Percentiles rank a stretch among this genome's conserved stretches.
Evolutionary conservation across 2,329 filamentous ascomycete species (phyloP).

Genomic region (Penicillium freii): DNA sequence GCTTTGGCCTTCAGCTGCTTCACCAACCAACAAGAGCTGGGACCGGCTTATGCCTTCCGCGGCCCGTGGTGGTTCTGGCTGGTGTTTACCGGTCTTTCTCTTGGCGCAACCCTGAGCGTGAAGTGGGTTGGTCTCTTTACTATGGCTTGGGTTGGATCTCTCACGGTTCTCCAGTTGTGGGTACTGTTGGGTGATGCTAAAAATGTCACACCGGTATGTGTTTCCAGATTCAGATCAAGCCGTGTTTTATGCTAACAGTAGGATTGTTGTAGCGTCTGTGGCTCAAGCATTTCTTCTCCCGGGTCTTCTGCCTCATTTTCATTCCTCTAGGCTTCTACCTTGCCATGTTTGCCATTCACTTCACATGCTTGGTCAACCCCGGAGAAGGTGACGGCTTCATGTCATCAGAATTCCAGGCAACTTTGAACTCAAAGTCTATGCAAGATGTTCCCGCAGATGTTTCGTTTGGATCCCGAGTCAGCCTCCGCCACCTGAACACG

Average conservation of each 20-base stretch:
- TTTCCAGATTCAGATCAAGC: conserved; percentile 5
- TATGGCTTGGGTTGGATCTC: conserved; percentile 91
- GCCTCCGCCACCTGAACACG: conserved; percentile 90
- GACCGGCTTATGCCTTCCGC: conserved; percentile 81
- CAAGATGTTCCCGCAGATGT: conserved; percentile 91
- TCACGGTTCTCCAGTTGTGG: conserved; percentile 93
- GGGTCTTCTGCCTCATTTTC: conserved; percentile 85
- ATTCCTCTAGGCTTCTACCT: conserved; percentile 90
- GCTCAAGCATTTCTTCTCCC: conserved; percentile 91
- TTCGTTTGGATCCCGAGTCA: conserved; percentile 80
- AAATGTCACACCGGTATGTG: conserved; percentile 71
- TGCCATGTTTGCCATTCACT: conserved; percentile 96
- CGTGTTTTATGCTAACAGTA: conserved; percentile 22
- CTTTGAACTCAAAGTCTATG: conserved; percentile 95
- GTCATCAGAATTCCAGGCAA: conserved; percentile 98
- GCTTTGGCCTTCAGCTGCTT: conserved; percentile 88
- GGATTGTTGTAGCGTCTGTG: conserved; percentile 61
- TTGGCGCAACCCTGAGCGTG: conserved; percentile 89
- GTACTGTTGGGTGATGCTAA: conserved; percentile 85
- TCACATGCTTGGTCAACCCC: conserved; percentile 86
- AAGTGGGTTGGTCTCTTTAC: conserved; percentile 99
- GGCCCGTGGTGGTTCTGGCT: conserved; percentile 99
- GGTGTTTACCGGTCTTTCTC: conserved; percentile 74
- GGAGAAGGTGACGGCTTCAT: conserved; percentile 98
- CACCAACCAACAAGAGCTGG: conserved; percentile 93